Evolutionary conservation across 1,139 yeast genomes (phyloP), one percentile per base, ranked within the genome.

Genomic region (Candida tetrigidarum): DNA sequence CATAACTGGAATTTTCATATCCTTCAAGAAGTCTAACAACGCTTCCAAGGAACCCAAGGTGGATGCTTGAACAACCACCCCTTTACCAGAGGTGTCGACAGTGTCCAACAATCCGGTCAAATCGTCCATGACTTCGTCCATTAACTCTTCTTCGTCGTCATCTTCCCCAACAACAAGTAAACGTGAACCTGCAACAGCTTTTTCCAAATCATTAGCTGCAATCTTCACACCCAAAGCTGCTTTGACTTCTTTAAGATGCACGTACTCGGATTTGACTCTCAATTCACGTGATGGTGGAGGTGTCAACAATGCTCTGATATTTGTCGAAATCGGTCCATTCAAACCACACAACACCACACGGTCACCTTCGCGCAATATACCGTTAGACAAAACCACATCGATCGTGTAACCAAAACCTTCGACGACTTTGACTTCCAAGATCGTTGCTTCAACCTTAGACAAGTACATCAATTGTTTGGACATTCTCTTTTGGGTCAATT

Each of bases 61-160:
- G 9, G 97, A 91, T 0, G 99, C 98, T 74, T 95, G 99, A 37
- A 95, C 99, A 58, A 92, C 91, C 45, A 95, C 99, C 80, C 99
- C 99, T 62, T 80, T 83, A 59, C 99, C 99, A 39, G 92, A 80
- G 53, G 87, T 84, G 68, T 95, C 99, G 50, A 93, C 97, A 49
- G 96, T 88, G 66, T 91, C 98, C 59, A 93, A 77, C 57, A 93
- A 77, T 39, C 97, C 97, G 34, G 98, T 91, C 66, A 93, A 79
- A 68, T 93, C 99, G 60, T 93, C 97, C 99, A 95, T 95, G 49
- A 93, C 97, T 55, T 93, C 98, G 65, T 93, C 99, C 96, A 89
- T 88, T 57, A 93, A 64, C 48, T 93, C 98, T 48, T 95, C 99
- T 71, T 93, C 99, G 59, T 93, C 97, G 57, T 95, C 99, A 51